Percentiles rank a stretch among this genome's conserved stretches.
Evolutionary conservation across 257 asterid species (phyloP).

Genomic region (Capsicum pubescens): DNA sequence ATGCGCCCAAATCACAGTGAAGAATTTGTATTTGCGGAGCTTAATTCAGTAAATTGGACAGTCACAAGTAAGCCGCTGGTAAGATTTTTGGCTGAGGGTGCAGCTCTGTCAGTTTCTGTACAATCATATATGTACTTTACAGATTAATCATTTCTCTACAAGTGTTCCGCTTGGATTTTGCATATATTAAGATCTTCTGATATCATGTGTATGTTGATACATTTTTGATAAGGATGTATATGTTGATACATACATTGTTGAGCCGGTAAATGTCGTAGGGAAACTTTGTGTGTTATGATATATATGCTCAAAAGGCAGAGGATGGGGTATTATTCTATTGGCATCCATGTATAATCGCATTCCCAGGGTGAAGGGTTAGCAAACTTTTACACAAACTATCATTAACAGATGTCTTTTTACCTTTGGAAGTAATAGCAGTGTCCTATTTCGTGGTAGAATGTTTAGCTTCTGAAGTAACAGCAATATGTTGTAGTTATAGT

Average conservation of each 20-base stretch:
- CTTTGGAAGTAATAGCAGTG: slow-evolving; percentile 19
- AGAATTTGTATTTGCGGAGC: slow-evolving; percentile 60
- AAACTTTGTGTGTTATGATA: neutral
- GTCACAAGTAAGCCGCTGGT: slow-evolving; percentile 70
- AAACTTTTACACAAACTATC: neutral
- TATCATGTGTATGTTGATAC: neutral
- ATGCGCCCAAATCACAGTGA: slow-evolving; percentile 78
- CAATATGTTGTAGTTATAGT: neutral
- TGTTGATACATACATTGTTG: slow-evolving; percentile 21
- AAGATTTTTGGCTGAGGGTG: slow-evolving; percentile 18
- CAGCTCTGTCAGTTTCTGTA: slow-evolving; percentile 1
- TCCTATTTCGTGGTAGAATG: neutral
- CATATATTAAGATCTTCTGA: neutral
- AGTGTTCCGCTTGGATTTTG: slow-evolving; percentile 17
- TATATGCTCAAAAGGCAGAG: neutral
- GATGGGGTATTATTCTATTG: slow-evolving; percentile 1
- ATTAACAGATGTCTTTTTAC: neutral
- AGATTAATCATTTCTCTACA: neutral
- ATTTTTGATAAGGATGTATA: neutral
- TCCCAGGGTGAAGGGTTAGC: neutral
- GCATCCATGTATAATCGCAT: neutral
- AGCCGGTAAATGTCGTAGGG: neutral
- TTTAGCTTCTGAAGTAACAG: slow-evolving; percentile 16
- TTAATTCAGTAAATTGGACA: slow-evolving; percentile 77
- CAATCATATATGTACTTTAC: neutral